Base-by-base conservation (phyloP, 192 early-diverging fungal species). In the Coemansia sp. region DNA sequence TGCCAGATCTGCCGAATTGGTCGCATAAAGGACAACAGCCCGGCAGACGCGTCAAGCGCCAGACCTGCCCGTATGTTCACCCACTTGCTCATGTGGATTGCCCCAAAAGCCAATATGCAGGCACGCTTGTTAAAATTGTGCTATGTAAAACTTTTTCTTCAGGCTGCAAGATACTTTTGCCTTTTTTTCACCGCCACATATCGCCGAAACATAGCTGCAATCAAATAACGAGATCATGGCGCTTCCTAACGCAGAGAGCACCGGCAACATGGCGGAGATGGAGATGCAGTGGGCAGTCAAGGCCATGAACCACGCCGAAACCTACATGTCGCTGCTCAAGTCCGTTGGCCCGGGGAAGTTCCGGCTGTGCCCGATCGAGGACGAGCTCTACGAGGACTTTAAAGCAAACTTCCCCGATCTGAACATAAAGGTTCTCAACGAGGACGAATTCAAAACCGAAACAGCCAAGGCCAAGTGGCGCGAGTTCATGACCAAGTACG, bases 231-330 rank as follows among this genome's bases (percentile, higher is more conserved):
- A 44, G 40, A 61, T 9, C 44, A 89, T 91, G 87, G 68, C 83
- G 64, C 81, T 89, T 69, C 88, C 88, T 38, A 71, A 70, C 31
- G 88, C 89, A 16, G 88, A 91, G 54, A 85, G 89, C 65, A 80
- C 89, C 29, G 84, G 81, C 64, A 85, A 91, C 62, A 83, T 89
- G 64, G 77, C 81, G 66, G 89, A 91, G 59, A 91, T 91, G 80
- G 93, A 95, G 83, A 92, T 91, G 84, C 93, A 95, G 64, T 97
- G 92, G 94, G 90, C 89, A 29, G 91, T 95, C 74, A 94, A 94
- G 83, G 93, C 94, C 45, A 87, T 93, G 81, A 91, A 93, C 56
- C 93, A 98, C 63, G 93, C 95, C 25, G 95, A 98, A 64, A 95
- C 91, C 16, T 96, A 92, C 73, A 92, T 92, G 80, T 90, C 89